These are phyloP conservation scores for Biancaea sappan DNA, from an alignment of 306 rosid genomes.

Conservation along the genomic window DNA sequence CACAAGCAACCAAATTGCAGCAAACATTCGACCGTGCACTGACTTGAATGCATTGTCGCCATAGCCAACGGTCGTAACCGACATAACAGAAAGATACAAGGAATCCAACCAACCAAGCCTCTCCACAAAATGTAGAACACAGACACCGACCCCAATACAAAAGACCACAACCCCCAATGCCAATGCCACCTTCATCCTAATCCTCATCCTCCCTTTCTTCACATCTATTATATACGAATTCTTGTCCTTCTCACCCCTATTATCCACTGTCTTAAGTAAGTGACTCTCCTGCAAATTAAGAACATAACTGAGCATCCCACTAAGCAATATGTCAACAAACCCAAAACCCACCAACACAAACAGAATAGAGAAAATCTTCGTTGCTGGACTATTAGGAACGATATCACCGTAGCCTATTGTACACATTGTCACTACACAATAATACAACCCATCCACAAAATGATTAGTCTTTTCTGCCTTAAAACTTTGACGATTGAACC, in stretches of 20 bases:
- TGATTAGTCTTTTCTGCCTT: conserved; percentile 70
- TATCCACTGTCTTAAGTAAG: conserved; percentile 58
- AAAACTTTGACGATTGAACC: conserved; percentile 67
- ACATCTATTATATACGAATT: conserved; percentile 76
- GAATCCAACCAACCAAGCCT: conserved; percentile 87
- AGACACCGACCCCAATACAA: conserved; percentile 82
- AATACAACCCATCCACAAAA: conserved; percentile 85
- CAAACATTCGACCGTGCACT: conserved; percentile 78
- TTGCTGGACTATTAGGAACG: conserved; percentile 67
- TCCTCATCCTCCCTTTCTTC: conserved; percentile 99
- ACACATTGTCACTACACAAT: conserved; percentile 96
- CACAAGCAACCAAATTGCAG: conserved; percentile 91
- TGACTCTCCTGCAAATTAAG: conserved; percentile 93
- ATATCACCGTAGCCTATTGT: conserved; percentile 97
- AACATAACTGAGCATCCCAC: conserved; percentile 90
- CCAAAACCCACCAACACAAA: conserved; percentile 96
- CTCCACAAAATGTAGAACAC: conserved; percentile 87
- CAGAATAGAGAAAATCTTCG: conserved; percentile 77
- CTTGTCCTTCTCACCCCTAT: conserved; percentile 53
- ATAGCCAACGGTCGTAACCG: conserved; percentile 94
- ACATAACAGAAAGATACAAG: conserved; percentile 95
- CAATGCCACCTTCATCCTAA: conserved; percentile 92
- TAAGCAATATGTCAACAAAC: conserved; percentile 80
- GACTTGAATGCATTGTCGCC: conserved; percentile 85
- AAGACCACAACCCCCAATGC: conserved; percentile 90